These are phyloP conservation scores for Hyphopichia fennica DNA, from an alignment of 1,139 yeast genomes.

Conservation along the genomic window DNA sequence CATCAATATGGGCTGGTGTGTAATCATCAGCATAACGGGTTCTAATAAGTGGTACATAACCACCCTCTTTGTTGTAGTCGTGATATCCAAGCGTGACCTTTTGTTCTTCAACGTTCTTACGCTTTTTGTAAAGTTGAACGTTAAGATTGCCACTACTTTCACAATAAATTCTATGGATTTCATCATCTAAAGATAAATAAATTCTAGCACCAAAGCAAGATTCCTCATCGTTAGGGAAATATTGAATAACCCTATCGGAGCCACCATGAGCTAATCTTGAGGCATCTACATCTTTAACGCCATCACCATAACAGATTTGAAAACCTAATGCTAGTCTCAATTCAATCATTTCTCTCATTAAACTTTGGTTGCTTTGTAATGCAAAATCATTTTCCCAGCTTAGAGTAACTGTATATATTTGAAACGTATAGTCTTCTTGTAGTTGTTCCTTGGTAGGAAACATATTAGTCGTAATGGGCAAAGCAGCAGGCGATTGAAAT, in stretches of 20 bases:
- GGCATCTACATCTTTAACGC: constrained; percentile 64
- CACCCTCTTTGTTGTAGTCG: constrained; percentile 12
- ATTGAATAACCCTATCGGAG: constrained; percentile 42
- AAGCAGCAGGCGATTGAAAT: constrained; percentile 86
- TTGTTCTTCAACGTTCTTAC: constrained; percentile 21
- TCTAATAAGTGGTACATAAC: constrained; percentile 60
- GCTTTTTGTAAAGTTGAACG: constrained; percentile 67
- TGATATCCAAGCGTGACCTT: constrained; percentile 19
- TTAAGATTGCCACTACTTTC: constrained; percentile 69
- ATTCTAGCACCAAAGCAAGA: constrained; percentile 57
- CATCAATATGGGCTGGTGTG: constrained; percentile 57
- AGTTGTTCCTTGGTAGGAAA: constrained; percentile 74
- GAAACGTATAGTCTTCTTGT: constrained; percentile 59
- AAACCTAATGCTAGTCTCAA: constrained; percentile 82
- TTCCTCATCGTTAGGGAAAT: constrained; percentile 36
- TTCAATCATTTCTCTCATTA: constrained; percentile 86
- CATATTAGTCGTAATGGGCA: constrained; percentile 76
- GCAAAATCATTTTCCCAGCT: constrained; percentile 54
- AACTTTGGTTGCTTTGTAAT: constrained; percentile 54
- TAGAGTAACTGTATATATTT: constrained; percentile 62
- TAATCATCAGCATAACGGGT: constrained; percentile 77
- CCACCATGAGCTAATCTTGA: constrained; percentile 62
- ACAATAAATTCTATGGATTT: constrained; percentile 78
- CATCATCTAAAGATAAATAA: constrained; percentile 75
- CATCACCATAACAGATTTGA: constrained; percentile 78